phyloP scores from a whole-genome alignment of 73 alveolate genomes.

The Effrenium voratum region DNA sequence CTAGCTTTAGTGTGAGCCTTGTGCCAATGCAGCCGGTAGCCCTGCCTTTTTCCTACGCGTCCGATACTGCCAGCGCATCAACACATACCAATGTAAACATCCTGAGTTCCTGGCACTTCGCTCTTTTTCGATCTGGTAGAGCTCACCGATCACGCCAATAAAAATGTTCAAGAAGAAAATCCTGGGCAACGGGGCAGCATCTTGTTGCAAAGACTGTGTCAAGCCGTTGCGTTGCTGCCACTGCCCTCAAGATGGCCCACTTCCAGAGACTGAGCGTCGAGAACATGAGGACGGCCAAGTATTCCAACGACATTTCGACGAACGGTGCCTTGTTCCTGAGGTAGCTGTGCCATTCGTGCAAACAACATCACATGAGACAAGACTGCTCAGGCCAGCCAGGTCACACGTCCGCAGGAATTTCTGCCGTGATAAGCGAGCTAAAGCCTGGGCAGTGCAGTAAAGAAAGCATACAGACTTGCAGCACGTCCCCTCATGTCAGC shows the following conservation, averaged over 20 bases:
- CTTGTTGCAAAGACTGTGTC: no score
- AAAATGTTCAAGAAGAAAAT: slow-evolving; percentile 33
- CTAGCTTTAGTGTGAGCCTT: no score
- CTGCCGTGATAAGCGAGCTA: slow-evolving; percentile 8
- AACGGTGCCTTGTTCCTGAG: background rate
- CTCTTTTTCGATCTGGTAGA: background rate
- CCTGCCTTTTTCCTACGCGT: no score
- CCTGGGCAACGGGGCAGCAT: no score
- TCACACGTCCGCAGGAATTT: background rate
- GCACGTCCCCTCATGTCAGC: background rate
- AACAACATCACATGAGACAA: background rate
- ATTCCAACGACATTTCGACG: background rate
- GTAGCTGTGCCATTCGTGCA: background rate
- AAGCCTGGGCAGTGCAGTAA: background rate
- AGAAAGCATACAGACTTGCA: no score
- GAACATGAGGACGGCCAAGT: slow-evolving; percentile 45
- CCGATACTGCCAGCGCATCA: no score
- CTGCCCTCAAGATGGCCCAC: no score
- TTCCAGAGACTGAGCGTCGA: slow-evolving; percentile 34
- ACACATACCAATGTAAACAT: no score
- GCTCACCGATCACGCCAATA: slow-evolving; percentile 42
- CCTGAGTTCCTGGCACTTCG: background rate
- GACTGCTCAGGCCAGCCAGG: background rate
- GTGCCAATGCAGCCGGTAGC: no score
- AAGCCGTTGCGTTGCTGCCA: no score